Evolutionary conservation across 169 alveolate genomes (phyloP).

Genomic region (Eimeria acervulina): DNA sequence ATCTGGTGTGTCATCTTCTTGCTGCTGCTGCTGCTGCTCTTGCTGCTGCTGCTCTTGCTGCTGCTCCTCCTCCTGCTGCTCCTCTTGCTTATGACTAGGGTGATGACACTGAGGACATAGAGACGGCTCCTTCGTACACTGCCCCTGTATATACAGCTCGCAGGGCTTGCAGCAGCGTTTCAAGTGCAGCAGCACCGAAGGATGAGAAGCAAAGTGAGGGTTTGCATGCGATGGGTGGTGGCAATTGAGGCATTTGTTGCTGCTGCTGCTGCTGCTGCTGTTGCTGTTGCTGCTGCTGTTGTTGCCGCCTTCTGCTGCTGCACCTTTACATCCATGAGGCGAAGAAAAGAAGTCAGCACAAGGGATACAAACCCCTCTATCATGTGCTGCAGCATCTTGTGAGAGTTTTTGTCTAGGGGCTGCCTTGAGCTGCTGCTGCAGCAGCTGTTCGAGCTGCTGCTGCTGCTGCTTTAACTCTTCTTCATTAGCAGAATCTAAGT

Average conservation of each 20-base stretch:
- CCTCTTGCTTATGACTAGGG: neutral
- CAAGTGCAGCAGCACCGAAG: neutral
- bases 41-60: constrained; percentile 41
- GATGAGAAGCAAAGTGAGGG: neutral
- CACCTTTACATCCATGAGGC: neutral
- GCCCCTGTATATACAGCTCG: neutral
- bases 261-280: too few species aligned
- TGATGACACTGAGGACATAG: neutral
- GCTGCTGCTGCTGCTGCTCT: constrained; percentile 32
- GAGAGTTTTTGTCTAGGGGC: neutral
- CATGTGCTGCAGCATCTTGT: neutral
- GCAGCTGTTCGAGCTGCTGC: too few species aligned
- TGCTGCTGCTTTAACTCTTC: neutral
- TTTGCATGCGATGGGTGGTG: constrained; percentile 11
- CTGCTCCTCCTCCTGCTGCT: neutral
- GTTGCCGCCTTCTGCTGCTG: too few species aligned
- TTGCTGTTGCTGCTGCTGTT: too few species aligned
- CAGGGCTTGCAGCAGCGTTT: neutral
- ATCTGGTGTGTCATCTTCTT: neutral
- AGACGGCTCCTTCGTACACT: neutral
- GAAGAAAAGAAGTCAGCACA: neutral
- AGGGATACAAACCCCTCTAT: neutral
- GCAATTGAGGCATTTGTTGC: neutral
- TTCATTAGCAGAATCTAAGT: neutral
- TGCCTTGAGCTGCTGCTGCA: neutral